These are phyloP conservation scores for Entomortierella beljakovae DNA, from an alignment of 192 early-diverging fungal species.

Conservation along the genomic window DNA sequence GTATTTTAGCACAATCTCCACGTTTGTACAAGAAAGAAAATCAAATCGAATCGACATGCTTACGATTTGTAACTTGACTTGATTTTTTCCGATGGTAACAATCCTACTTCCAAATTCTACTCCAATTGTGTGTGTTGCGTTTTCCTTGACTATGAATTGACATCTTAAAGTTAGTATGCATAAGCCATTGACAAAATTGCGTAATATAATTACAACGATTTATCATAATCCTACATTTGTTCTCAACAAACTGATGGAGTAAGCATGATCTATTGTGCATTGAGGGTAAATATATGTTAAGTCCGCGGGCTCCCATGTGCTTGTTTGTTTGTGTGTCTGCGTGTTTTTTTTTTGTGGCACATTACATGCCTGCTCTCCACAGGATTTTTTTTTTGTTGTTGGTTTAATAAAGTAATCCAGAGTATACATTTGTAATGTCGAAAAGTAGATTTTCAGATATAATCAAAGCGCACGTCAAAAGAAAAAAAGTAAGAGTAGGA, in stretches of 20 bases:
- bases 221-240: conserved; percentile 58
- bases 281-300: conserved; percentile 2
- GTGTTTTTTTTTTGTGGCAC: not conserved
- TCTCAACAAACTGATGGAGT: conserved; percentile 69
- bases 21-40: not conserved
- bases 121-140: conserved; percentile 81
- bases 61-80: conserved; percentile 74
- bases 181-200: too few relatives aligned
- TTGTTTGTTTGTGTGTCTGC: too few relatives aligned
- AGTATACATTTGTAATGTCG: not conserved
- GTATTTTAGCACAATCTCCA: not conserved
- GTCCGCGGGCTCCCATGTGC: conserved; percentile 2
- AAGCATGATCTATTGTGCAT: conserved; percentile 61
- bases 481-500: too few relatives aligned
- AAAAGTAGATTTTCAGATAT: too few relatives aligned
- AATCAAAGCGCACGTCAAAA: too few relatives aligned
- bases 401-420: too few relatives aligned
- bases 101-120: conserved; percentile 84
- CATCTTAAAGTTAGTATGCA: not conserved
- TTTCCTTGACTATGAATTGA: conserved; percentile 58
- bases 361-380: not conserved
- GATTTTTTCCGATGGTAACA: conserved; percentile 72
- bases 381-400: too few relatives aligned
- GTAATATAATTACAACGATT: too few relatives aligned
- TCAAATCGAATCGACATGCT: conserved; percentile 6